Percentiles rank a stretch among this genome's conserved stretches.
Conservation (phyloP, 331 rosid genomes). For the Rosa hybrid region DNA sequence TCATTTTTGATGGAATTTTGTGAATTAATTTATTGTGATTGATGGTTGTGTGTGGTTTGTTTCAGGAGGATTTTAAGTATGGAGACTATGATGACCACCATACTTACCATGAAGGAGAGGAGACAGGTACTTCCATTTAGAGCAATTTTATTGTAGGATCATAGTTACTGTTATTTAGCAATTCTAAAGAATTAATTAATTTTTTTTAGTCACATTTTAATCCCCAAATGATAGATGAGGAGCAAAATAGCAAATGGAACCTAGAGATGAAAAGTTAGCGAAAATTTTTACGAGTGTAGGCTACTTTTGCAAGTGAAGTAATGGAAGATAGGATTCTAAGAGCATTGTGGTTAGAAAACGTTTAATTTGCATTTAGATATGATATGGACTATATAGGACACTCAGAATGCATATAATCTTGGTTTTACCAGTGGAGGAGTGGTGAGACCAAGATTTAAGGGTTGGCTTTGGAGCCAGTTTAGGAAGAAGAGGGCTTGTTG, state of each 20-base stretch:
- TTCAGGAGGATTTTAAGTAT: slow-evolving; percentile 79
- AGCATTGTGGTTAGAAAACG: background rate
- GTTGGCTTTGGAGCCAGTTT: background rate
- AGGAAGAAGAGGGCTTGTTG: background rate
- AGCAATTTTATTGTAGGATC: background rate
- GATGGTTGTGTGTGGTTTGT: slow-evolving; percentile 18
- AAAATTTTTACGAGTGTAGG: background rate
- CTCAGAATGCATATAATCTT: background rate
- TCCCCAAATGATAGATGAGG: background rate
- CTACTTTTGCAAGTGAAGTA: background rate
- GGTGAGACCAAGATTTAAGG: background rate
- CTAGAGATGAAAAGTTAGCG: background rate
- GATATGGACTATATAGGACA: background rate
- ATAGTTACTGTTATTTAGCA: background rate
- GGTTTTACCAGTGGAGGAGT: background rate
- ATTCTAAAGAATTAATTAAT: background rate
- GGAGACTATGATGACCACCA: slow-evolving; percentile 87
- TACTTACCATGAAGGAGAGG: slow-evolving; percentile 69
- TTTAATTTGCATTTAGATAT: background rate
- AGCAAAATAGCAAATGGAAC: background rate
- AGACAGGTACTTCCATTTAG: slow-evolving; percentile 38
- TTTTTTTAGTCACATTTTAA: background rate
- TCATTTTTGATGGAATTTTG: background rate
- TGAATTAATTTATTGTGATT: background rate
- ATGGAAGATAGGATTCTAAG: background rate